These are phyloP conservation scores for Starmerella geochares DNA, from an alignment of 805 yeast genomes.

Conservation along the genomic window DNA sequence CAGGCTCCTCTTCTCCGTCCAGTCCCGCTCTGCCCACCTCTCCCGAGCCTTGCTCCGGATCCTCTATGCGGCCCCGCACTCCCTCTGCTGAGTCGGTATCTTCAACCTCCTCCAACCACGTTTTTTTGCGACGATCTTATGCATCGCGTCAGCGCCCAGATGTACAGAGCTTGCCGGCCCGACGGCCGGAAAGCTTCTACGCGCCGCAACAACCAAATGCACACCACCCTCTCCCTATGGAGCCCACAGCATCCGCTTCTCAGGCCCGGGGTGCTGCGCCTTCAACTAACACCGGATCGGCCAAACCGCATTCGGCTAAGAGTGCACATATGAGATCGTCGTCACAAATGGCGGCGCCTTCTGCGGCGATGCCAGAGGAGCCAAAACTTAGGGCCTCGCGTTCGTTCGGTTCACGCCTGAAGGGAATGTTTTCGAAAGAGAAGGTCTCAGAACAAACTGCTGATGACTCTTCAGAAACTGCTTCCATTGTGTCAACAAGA, in stretches of 20 bases:
- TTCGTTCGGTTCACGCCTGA: conserved; percentile 10
- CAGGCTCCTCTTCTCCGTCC: neutral
- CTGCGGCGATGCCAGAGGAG: neutral
- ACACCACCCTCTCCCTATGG: neutral
- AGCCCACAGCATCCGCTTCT: neutral
- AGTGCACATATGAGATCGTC: neutral
- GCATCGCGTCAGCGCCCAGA: conserved; percentile 3
- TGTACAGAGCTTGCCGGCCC: conserved; percentile 1
- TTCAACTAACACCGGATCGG: no score
- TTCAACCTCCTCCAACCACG: neutral
- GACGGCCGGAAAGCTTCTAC: conserved; percentile 2
- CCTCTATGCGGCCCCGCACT: neutral
- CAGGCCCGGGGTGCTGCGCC: no score
- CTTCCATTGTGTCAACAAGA: conserved; percentile 25
- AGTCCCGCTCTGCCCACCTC: neutral
- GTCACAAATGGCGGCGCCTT: neutral
- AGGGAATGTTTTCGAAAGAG: conserved; percentile 1
- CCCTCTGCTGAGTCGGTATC: neutral
- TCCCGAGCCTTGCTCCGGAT: neutral
- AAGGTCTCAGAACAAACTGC: neutral
- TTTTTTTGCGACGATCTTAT: neutral
- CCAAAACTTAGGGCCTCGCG: conserved; percentile 8
- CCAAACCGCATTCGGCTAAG: no score
- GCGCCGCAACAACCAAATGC: no score
- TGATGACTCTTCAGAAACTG: conserved; percentile 17